A percentile compares a stretch with the other conserved stretches of the same genome.
phyloP scores from a whole-genome alignment of 2,329 filamentous ascomycete species.

The Teratosphaeria destructans region DNA sequence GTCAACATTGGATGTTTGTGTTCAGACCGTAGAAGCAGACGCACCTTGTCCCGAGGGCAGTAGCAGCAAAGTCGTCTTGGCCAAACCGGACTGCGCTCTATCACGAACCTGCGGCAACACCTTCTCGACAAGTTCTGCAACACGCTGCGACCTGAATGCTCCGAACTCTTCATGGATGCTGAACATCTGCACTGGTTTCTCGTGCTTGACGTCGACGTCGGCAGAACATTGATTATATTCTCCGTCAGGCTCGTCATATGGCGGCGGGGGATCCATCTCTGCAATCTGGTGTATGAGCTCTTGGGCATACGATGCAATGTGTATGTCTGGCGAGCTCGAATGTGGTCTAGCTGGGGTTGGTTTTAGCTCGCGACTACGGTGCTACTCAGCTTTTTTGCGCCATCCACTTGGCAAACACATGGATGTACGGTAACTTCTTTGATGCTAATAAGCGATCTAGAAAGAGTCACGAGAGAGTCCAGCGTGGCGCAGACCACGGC shows the following conservation, averaged over 20 bases:
- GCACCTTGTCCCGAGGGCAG: slow-evolving; percentile 24
- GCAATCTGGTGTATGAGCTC: no score
- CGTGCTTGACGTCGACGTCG: slow-evolving; percentile 3
- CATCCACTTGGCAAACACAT: not conserved
- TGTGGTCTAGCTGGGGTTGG: not conserved
- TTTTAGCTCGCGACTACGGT: not conserved
- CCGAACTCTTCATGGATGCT: slow-evolving; percentile 22
- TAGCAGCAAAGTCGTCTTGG: slow-evolving; percentile 19
- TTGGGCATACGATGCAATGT: no score
- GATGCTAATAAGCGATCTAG: not conserved
- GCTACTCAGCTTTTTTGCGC: not conserved
- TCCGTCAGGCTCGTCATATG: slow-evolving; percentile 18
- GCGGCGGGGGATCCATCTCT: slow-evolving; percentile 17
- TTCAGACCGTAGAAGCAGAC: not conserved
- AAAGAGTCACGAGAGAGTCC: not conserved
- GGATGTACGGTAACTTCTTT: not conserved
- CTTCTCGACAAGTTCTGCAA: slow-evolving; percentile 19
- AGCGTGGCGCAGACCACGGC: not conserved
- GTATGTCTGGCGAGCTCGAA: not conserved
- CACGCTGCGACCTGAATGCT: slow-evolving; percentile 21
- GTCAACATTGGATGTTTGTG: slow-evolving; percentile 4
- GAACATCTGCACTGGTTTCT: slow-evolving; percentile 12
- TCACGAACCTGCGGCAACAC: slow-evolving; percentile 14
- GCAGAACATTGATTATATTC: not conserved
- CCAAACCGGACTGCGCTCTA: slow-evolving; percentile 19